Evolutionary conservation across 2,329 filamentous ascomycete genomes (phyloP).

Genomic region (Fusarium sulawesiense): DNA sequence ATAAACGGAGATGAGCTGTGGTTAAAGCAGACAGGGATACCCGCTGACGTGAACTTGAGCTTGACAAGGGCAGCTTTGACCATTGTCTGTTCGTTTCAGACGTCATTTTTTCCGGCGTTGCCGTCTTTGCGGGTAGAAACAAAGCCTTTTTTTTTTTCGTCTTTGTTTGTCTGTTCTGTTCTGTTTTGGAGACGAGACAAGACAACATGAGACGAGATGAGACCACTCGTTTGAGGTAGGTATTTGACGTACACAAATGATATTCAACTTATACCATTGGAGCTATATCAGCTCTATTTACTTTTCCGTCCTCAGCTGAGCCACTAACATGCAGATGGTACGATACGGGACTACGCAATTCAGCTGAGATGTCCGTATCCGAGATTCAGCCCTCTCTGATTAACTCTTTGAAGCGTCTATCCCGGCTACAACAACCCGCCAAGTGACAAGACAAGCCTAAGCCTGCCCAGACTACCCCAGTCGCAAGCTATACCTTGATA

Average conservation of each 20-base stretch:
- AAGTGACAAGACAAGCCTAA: neutral
- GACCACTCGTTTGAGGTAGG: neutral
- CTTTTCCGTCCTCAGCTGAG: constrained; percentile 23
- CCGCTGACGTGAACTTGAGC: constrained; percentile 46
- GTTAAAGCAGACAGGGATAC: constrained; percentile 40
- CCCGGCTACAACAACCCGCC: constrained; percentile 9
- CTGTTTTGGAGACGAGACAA: neutral
- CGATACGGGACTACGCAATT: neutral
- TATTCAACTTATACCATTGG: neutral
- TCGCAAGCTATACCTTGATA: neutral
- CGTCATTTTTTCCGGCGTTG: constrained; percentile 44
- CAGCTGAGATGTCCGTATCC: constrained; percentile 22
- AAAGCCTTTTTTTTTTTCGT: neutral
- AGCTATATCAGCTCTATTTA: constrained; percentile 7
- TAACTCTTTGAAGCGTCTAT: constrained; percentile 28
- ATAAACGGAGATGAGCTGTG: constrained; percentile 46
- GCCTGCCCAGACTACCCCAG: neutral
- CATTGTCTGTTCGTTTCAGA: constrained; percentile 41
- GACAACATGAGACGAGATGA: neutral
- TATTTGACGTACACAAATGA: neutral
- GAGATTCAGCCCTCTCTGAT: constrained; percentile 8
- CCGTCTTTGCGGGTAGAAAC: constrained; percentile 29
- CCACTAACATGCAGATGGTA: constrained; percentile 15
- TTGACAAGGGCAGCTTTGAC: constrained; percentile 38
- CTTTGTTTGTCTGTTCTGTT: neutral